Percentiles rank a stretch among this genome's conserved stretches.
Conservation (phyloP, 1,139 yeast genomes). For the Suhomyces terraborum region DNA sequence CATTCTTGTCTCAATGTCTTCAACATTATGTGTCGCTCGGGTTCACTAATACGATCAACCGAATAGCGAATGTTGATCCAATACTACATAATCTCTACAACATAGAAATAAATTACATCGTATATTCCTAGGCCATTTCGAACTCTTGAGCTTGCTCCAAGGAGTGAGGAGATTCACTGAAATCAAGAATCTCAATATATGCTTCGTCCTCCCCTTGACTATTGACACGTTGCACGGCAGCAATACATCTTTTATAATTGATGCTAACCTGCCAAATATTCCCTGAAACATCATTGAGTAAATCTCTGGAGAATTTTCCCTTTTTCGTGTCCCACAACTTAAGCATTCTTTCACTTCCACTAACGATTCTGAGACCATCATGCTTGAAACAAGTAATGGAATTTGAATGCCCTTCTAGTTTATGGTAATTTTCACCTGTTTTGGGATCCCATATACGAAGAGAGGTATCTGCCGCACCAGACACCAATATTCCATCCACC, state of each 20-base stretch:
- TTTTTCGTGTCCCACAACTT: slow-evolving; percentile 82
- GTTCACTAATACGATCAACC: too few relatives aligned
- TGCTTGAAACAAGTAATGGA: slow-evolving; percentile 95
- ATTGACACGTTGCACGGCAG: slow-evolving; percentile 76
- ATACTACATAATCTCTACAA: neutral
- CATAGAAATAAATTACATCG: neutral
- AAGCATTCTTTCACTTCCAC: slow-evolving; percentile 84
- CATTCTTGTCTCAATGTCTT: too few relatives aligned
- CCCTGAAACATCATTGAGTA: slow-evolving; percentile 73
- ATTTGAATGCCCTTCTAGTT: slow-evolving; percentile 79
- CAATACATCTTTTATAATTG: slow-evolving; percentile 81
- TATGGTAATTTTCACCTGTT: slow-evolving; percentile 66
- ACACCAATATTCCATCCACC: slow-evolving; percentile 76
- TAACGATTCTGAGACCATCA: slow-evolving; percentile 78
- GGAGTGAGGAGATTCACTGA: slow-evolving; percentile 50
- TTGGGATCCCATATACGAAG: slow-evolving; percentile 91
- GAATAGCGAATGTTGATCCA: slow-evolving; percentile 4
- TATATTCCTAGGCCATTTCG: slow-evolving; percentile 3
- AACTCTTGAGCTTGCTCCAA: slow-evolving; percentile 4
- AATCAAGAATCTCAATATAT: slow-evolving; percentile 80
- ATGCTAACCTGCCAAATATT: slow-evolving; percentile 95
- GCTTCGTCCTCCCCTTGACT: slow-evolving; percentile 56
- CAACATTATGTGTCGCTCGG: too few relatives aligned
- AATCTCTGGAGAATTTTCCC: slow-evolving; percentile 75
- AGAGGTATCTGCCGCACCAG: slow-evolving; percentile 96